Conservation (phyloP, 768 basidiomycete genomes). For the Sporobolomyces phaffii region DNA sequence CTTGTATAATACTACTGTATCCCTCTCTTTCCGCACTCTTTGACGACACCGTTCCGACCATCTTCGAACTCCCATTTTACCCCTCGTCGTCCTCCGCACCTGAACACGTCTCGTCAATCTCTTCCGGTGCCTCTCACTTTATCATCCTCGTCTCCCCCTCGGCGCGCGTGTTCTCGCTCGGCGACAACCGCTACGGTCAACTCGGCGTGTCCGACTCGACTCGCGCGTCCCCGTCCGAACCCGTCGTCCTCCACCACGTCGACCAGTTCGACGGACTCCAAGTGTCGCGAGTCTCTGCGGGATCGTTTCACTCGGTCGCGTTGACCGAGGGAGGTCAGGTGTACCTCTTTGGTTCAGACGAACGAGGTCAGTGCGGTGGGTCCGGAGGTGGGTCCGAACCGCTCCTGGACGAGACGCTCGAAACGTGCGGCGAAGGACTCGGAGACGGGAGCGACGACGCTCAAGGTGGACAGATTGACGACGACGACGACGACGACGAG, state of each 20-base stretch:
- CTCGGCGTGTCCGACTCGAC: constrained; percentile 14
- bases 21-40: not conserved
- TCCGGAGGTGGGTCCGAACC: constrained; percentile 19
- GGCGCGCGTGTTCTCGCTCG: not conserved
- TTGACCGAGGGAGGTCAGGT: not conserved
- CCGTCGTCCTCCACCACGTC: not conserved
- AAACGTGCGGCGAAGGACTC: not conserved
- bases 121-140: constrained; percentile 26
- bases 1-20: not conserved
- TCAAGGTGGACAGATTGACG: no score
- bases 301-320: constrained; percentile 25
- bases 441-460: no score
- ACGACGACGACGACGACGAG: not conserved
- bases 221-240: no score
- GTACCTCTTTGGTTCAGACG: constrained; percentile 18
- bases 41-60: not conserved
- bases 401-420: not conserved
- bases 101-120: constrained; percentile 1
- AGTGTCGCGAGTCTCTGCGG: not conserved
- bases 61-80: not conserved
- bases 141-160: constrained; percentile 17
- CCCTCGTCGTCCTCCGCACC: not conserved
- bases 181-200: constrained; percentile 35
- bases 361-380: constrained; percentile 12
- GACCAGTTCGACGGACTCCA: constrained; percentile 23